A percentile compares a stretch with the other conserved stretches of the same genome.
Evolutionary conservation across 176 grass and related monocot species (phyloP).

Genomic region (Carex scoparia): DNA sequence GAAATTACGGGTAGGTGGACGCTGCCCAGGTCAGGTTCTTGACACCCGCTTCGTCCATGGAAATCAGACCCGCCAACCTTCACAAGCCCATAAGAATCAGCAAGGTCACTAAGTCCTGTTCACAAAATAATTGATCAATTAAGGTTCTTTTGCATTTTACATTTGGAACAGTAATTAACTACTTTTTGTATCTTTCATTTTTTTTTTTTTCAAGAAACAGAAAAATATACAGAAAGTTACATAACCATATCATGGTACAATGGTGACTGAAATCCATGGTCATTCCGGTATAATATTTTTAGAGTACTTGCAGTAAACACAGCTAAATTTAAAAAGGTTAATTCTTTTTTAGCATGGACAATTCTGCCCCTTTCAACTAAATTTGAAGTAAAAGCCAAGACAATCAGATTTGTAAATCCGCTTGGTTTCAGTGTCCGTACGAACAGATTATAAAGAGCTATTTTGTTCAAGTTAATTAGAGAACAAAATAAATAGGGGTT

Average conservation of each 20-base stretch:
- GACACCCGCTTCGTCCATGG: slow-evolving; percentile 55
- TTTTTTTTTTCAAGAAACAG: no score
- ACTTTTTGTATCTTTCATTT: background rate
- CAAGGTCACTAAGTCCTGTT: slow-evolving; percentile 54
- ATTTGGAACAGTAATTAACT: background rate
- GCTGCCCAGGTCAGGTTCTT: slow-evolving; percentile 55
- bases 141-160: background rate
- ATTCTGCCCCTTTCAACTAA: background rate
- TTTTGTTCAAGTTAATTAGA: background rate
- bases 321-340: background rate
- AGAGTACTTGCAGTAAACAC: background rate
- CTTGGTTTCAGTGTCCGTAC: background rate
- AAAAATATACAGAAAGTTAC: no score
- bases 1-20: slow-evolving; percentile 50
- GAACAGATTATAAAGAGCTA: background rate
- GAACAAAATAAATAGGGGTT: background rate
- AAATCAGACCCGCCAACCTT: slow-evolving; percentile 81
- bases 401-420: background rate
- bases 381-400: background rate
- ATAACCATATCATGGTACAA: no score
- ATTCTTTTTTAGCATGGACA: background rate
- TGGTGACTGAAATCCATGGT: background rate
- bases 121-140: background rate
- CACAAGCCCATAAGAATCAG: slow-evolving; percentile 51
- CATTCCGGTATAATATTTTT: background rate